Evolutionary conservation across 495 filamentous ascomycete species (phyloP).

Genomic region (Articulospora tetracladia): DNA sequence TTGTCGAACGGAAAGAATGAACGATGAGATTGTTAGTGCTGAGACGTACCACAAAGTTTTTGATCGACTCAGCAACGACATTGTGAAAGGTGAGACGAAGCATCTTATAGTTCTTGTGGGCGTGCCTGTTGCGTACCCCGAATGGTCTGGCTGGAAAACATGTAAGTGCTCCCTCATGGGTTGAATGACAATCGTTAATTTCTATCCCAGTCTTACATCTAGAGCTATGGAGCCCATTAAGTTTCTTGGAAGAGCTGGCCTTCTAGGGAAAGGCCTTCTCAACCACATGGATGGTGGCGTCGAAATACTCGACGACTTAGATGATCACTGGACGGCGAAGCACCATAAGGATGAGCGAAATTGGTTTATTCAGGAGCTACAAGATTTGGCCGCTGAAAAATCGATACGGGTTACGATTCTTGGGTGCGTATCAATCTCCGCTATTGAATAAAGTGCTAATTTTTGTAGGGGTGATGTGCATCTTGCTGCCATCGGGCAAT

Average conservation of each 20-base stretch:
- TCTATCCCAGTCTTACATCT: conserved; percentile 69
- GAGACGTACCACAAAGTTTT: conserved; percentile 82
- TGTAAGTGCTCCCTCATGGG: conserved; percentile 36
- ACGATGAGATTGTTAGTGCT: conserved; percentile 73
- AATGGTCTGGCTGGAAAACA: conserved; percentile 70
- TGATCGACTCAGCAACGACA: conserved; percentile 75
- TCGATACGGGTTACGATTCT: conserved; percentile 88
- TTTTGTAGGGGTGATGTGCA: conserved; percentile 78
- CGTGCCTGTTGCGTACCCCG: conserved; percentile 93
- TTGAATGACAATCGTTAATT: conserved; percentile 13
- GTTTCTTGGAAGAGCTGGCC: conserved; percentile 74
- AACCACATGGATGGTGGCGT: conserved; percentile 91
- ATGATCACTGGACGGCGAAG: conserved; percentile 96
- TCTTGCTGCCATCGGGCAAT: conserved; percentile 86
- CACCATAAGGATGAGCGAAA: conserved; percentile 86
- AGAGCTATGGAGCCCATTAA: conserved; percentile 82
- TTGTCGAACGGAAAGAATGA: conserved; percentile 84
- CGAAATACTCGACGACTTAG: conserved; percentile 87
- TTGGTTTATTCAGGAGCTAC: conserved; percentile 82
- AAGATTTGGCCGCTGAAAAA: conserved; percentile 85
- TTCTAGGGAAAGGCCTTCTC: conserved; percentile 70
- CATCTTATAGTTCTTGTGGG: conserved; percentile 85
- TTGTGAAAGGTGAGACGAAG: conserved; percentile 76
- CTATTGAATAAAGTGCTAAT: conserved; percentile 9
- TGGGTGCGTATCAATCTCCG: conserved; percentile 44